A percentile compares a stretch with the other conserved stretches of the same genome.
Evolutionary conservation across 2,329 filamentous ascomycete genomes (phyloP).

Genomic region (Xenosphaeropsis pyriputrescens): DNA sequence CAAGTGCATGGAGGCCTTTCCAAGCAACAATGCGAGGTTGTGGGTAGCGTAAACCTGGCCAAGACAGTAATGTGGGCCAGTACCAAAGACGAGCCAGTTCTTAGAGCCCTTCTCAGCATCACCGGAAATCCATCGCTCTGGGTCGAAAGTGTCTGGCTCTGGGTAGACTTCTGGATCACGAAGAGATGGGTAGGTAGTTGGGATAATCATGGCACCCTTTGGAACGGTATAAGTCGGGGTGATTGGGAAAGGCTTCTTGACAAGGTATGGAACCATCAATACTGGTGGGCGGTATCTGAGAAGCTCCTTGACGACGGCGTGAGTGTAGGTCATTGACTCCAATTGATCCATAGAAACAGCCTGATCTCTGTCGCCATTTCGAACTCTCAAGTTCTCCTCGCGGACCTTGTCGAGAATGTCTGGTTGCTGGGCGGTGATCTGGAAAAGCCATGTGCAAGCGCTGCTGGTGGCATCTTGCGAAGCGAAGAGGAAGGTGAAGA

Average conservation of each 20-base stretch:
- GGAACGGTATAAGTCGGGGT: constrained; percentile 78
- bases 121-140: constrained; percentile 81
- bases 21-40: constrained; percentile 79
- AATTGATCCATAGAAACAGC: constrained; percentile 71
- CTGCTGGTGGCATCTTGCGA: constrained; percentile 95
- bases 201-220: constrained; percentile 92
- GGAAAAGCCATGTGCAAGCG: constrained; percentile 89
- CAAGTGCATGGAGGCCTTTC: constrained; percentile 74
- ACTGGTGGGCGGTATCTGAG: constrained; percentile 92
- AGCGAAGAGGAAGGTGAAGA: constrained; percentile 95
- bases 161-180: constrained; percentile 89
- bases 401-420: constrained; percentile 81
- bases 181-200: constrained; percentile 77
- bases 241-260: constrained; percentile 91
- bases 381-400: constrained; percentile 71
- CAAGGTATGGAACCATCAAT: constrained; percentile 89
- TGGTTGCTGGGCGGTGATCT: constrained; percentile 85
- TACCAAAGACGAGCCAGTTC: constrained; percentile 95
- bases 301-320: constrained; percentile 80
- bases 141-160: constrained; percentile 77
- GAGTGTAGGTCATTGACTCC: constrained; percentile 79
- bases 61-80: constrained; percentile 90
- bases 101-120: constrained; percentile 70
- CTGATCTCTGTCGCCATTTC: constrained; percentile 59
- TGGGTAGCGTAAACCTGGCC: constrained; percentile 84